phyloP scores from a whole-genome alignment of 1,284 basidiomycete species.

The Exobasidium cylindrosporum region DNA sequence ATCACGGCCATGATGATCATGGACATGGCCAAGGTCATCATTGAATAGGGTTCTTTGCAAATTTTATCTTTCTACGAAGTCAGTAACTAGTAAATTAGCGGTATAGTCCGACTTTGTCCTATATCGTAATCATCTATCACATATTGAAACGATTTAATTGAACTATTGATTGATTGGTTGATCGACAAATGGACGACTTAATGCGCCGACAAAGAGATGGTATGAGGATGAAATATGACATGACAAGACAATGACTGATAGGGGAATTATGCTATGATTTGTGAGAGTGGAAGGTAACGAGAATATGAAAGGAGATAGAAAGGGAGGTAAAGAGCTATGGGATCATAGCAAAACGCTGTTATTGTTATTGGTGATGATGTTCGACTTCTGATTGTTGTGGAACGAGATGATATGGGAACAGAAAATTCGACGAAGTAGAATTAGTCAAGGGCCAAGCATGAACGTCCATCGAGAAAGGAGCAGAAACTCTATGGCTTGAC shows the following conservation, averaged over 20 bases:
- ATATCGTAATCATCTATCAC: too few species aligned
- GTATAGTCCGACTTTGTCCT: too few species aligned
- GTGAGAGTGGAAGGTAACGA: neutral
- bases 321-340: neutral
- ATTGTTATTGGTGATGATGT: neutral
- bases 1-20: conserved; percentile 34
- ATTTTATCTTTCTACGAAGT: too few species aligned
- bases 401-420: conserved; percentile 5
- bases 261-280: too few species aligned
- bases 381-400: neutral
- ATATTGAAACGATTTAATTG: too few species aligned
- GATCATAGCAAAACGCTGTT: neutral
- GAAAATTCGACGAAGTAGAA: neutral
- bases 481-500: neutral
- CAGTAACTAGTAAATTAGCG: too few species aligned
- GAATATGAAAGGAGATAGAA: neutral
- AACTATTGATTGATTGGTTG: too few species aligned
- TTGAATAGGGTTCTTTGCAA: too few species aligned
- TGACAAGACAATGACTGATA: too few species aligned
- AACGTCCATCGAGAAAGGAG: neutral
- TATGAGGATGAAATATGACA: too few species aligned
- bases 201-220: too few species aligned
- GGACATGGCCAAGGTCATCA: conserved; percentile 14
- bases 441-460: conserved; percentile 3
- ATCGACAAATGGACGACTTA: too few species aligned